A percentile compares a stretch with the other conserved stretches of the same genome.
phyloP scores from a whole-genome alignment of 1,284 basidiomycete genomes.

The Sphaerobolus stellatus region DNA sequence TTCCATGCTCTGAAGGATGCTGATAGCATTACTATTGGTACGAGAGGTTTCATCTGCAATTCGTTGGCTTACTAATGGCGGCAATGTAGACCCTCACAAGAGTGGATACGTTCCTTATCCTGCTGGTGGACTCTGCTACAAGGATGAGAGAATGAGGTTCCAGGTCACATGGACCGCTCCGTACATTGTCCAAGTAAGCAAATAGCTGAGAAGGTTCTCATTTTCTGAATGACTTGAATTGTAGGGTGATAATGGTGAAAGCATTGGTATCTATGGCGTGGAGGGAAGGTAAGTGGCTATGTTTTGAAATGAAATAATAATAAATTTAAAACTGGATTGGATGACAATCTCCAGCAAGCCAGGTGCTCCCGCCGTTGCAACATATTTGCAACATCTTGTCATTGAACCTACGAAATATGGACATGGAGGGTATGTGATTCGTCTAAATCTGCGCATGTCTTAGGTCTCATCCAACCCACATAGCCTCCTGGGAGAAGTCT shows the following conservation, averaged over 20 bases:
- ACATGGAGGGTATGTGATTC: slow-evolving; percentile 30
- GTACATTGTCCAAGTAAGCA: slow-evolving; percentile 31
- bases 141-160: slow-evolving; percentile 40
- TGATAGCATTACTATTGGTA: slow-evolving; percentile 45
- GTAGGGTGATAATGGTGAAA: too few relatives aligned
- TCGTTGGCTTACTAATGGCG: slow-evolving; percentile 11
- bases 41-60: too few relatives aligned
- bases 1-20: slow-evolving; percentile 27
- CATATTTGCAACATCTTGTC: slow-evolving; percentile 36
- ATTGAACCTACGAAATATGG: slow-evolving; percentile 36
- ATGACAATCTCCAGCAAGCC: slow-evolving; percentile 45
- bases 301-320: too few relatives aligned
- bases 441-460: too few relatives aligned
- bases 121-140: slow-evolving; percentile 44
- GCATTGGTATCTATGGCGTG: slow-evolving; percentile 44
- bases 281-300: slow-evolving; percentile 41
- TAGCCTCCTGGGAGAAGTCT: slow-evolving; percentile 39
- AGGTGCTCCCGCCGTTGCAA: slow-evolving; percentile 40
- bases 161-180: slow-evolving; percentile 44
- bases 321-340: too few relatives aligned
- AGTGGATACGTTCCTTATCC: slow-evolving; percentile 46
- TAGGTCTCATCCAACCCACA: too few relatives aligned
- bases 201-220: too few relatives aligned
- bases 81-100: slow-evolving; percentile 43
- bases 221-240: too few relatives aligned